phyloP scores from a whole-genome alignment of 2,329 filamentous ascomycete genomes.

The Epichloe hybrida region DNA sequence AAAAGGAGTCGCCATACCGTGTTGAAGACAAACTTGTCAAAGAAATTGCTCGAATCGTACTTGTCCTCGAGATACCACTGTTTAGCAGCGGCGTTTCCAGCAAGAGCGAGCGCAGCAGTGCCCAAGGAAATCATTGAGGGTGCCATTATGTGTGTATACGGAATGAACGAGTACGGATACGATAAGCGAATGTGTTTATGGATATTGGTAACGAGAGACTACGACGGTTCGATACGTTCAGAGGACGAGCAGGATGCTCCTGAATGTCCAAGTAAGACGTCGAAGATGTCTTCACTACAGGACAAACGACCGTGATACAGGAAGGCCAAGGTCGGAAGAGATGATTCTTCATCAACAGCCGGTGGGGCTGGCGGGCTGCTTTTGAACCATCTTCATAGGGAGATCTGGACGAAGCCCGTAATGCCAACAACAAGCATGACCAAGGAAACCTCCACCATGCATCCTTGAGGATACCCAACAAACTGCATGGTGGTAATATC shows the following conservation, averaged over 20 bases:
- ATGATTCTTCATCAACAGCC: neutral
- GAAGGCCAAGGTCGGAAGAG: neutral
- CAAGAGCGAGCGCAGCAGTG: slow-evolving; percentile 23
- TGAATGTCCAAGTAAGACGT: neutral
- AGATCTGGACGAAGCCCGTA: neutral
- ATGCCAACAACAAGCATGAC: too few relatives aligned
- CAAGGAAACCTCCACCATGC: too few relatives aligned
- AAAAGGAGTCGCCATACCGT: slow-evolving; percentile 14
- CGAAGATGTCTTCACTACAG: neutral
- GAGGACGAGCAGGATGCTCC: slow-evolving; percentile 19
- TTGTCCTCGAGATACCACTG: slow-evolving; percentile 26
- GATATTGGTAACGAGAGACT: slow-evolving; percentile 21
- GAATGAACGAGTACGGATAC: too few relatives aligned
- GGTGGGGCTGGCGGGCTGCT: neutral
- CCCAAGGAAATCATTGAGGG: slow-evolving; percentile 27
- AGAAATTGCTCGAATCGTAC: slow-evolving; percentile 31
- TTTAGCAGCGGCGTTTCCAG: slow-evolving; percentile 18
- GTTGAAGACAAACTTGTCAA: slow-evolving; percentile 32
- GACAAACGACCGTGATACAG: neutral
- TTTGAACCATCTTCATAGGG: neutral
- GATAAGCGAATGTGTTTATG: slow-evolving; percentile 11
- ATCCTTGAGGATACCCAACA: too few relatives aligned
- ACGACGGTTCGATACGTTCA: slow-evolving; percentile 28
- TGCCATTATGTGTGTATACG: slow-evolving; percentile 19
- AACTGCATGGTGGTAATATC: too few relatives aligned